A percentile compares a stretch with the other conserved stretches of the same genome.
Evolutionary conservation across 2,329 filamentous ascomycete species (phyloP).

Genomic region (Calonectria honghensis): DNA sequence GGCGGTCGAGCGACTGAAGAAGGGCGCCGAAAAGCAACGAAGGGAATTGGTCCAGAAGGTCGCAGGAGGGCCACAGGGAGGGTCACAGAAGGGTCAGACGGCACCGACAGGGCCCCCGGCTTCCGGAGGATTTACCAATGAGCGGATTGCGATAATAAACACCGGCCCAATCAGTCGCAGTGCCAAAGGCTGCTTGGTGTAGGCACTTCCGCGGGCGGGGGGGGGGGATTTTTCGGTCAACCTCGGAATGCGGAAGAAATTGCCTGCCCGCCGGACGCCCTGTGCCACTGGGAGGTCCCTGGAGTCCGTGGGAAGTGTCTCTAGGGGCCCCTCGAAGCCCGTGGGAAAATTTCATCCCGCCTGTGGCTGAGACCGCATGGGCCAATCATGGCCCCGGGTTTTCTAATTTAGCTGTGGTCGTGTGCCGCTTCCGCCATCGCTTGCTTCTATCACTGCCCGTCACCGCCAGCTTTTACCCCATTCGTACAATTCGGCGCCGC

Average conservation of each 20-base stretch:
- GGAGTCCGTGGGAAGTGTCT: background rate
- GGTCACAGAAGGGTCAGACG: constrained; percentile 32
- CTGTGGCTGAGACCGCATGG: constrained; percentile 25
- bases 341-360: constrained; percentile 36
- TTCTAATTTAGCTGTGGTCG: constrained; percentile 52
- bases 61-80: constrained; percentile 15
- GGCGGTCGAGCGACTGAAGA: constrained; percentile 19
- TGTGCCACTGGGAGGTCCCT: constrained; percentile 37
- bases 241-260: constrained; percentile 49
- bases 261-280: constrained; percentile 15
- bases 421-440: constrained; percentile 31
- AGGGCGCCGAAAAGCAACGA: constrained; percentile 17
- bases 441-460: constrained; percentile 4
- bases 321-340: background rate
- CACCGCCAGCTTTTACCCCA: constrained; percentile 22
- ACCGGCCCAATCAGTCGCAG: constrained; percentile 22
- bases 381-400: constrained; percentile 55
- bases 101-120: constrained; percentile 20
- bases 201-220: constrained; percentile 26
- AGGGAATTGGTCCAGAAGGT: constrained; percentile 19
- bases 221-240: constrained; percentile 49
- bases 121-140: constrained; percentile 49
- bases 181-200: background rate
- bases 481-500: constrained; percentile 11
- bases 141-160: constrained; percentile 49